Percentiles rank a stretch among this genome's conserved stretches.
These are phyloP conservation scores for Annulohypoxylon truncatum DNA, from an alignment of 2,329 filamentous ascomycete genomes.

Conservation along the genomic window DNA sequence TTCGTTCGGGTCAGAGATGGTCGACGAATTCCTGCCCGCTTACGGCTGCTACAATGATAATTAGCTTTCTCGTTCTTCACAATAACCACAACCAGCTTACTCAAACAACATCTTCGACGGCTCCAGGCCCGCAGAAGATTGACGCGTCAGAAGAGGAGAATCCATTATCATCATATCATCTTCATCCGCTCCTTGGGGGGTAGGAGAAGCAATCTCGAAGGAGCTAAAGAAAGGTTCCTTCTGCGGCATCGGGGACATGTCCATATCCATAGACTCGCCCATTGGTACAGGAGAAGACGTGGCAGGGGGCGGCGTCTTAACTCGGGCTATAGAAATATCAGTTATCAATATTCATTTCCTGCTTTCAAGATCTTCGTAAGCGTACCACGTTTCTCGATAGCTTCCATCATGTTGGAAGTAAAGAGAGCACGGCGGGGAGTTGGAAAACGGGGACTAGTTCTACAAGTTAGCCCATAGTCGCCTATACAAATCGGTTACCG, in stretches of 20 bases:
- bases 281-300: slow-evolving; percentile 82
- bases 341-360: slow-evolving; percentile 15
- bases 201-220: slow-evolving; percentile 78
- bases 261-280: slow-evolving; percentile 93
- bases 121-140: slow-evolving; percentile 57
- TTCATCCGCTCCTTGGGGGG: slow-evolving; percentile 63
- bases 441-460: slow-evolving; percentile 78
- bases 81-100: slow-evolving; percentile 56
- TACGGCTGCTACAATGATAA: slow-evolving; percentile 66
- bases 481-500: slow-evolving; percentile 38
- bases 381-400: slow-evolving; percentile 70
- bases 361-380: slow-evolving; percentile 2
- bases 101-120: slow-evolving; percentile 63
- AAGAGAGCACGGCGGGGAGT: slow-evolving; percentile 89
- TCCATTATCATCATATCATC: slow-evolving; percentile 66
- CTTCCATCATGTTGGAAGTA: slow-evolving; percentile 74
- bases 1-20: slow-evolving; percentile 82
- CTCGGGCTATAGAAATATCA: slow-evolving; percentile 65
- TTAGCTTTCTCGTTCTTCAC: slow-evolving; percentile 38
- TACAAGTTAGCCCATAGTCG: slow-evolving; percentile 29
- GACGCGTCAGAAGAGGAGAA: slow-evolving; percentile 64
- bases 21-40: slow-evolving; percentile 72
- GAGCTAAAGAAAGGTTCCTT: slow-evolving; percentile 77
- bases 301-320: slow-evolving; percentile 82
- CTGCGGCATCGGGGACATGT: slow-evolving; percentile 92